These are phyloP conservation scores for Fusarium piperis DNA, from an alignment of 2,329 filamentous ascomycete genomes.

Conservation along the genomic window DNA sequence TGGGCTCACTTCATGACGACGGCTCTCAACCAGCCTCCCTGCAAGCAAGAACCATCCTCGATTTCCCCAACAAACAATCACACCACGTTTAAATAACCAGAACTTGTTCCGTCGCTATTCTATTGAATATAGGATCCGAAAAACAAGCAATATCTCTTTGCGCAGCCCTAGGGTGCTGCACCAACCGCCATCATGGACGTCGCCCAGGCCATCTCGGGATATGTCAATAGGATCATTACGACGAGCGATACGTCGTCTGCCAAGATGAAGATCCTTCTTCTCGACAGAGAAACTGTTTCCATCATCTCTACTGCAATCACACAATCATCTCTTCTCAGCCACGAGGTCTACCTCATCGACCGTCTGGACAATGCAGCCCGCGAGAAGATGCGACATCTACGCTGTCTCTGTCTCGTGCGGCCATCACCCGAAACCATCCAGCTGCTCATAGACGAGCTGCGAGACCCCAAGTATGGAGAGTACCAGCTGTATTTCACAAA, in stretches of 20 bases:
- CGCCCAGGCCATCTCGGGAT: conserved; percentile 90
- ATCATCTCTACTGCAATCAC: conserved; percentile 96
- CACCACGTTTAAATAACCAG: not conserved
- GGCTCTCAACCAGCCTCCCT: conserved; percentile 25
- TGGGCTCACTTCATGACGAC: conserved; percentile 21
- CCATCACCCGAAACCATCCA: conserved; percentile 94
- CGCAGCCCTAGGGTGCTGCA: conserved; percentile 27
- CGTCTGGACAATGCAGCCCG: conserved; percentile 88
- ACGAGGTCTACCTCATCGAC: conserved; percentile 98
- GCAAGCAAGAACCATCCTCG: conserved; percentile 12
- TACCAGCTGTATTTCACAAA: conserved; percentile 99
- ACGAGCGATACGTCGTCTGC: conserved; percentile 73
- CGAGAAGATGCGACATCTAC: conserved; percentile 97
- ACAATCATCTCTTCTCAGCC: conserved; percentile 91
- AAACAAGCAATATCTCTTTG: not conserved
- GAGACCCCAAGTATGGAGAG: conserved; percentile 96
- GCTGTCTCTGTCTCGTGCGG: conserved; percentile 91
- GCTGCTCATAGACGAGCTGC: conserved; percentile 90
- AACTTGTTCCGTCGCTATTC: not conserved
- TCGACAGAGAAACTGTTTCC: conserved; percentile 92
- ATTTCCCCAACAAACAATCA: conserved; percentile 1
- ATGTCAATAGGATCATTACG: conserved; percentile 96
- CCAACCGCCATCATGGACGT: conserved; percentile 79
- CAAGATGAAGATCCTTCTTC: conserved; percentile 97
- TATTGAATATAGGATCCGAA: not conserved